Percentiles rank a stretch among this genome's conserved stretches.
Evolutionary conservation across 495 filamentous ascomycete genomes (phyloP).

Genomic region (Tuber umbilicatum): DNA sequence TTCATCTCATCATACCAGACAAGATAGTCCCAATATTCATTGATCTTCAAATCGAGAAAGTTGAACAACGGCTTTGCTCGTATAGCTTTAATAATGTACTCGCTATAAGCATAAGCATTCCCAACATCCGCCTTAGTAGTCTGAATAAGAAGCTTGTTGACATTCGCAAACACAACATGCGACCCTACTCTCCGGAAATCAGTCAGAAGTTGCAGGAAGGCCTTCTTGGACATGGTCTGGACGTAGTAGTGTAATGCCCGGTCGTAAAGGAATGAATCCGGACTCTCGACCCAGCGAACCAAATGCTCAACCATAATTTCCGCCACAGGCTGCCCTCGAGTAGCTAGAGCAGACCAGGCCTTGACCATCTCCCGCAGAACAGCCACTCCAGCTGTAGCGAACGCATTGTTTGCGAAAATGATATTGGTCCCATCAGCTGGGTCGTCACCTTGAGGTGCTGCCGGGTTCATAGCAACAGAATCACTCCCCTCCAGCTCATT

Average conservation of each 20-base stretch:
- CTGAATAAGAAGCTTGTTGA: conserved; percentile 83
- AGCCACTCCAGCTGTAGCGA: conserved; percentile 79
- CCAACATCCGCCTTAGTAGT: conserved; percentile 95
- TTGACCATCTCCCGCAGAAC: conserved; percentile 98
- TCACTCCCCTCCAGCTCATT: conserved; percentile 91
- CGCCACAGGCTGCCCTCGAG: conserved; percentile 82
- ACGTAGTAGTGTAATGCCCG: conserved; percentile 95
- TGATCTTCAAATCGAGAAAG: conserved; percentile 95
- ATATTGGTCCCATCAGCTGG: conserved; percentile 53
- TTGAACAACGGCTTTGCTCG: conserved; percentile 90
- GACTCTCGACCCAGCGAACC: conserved; percentile 91
- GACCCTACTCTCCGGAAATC: conserved; percentile 95
- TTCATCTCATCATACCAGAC: conserved; percentile 99
- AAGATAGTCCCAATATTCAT: conserved; percentile 98
- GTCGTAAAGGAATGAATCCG: conserved; percentile 89
- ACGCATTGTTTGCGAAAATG: conserved; percentile 82
- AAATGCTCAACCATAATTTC: conserved; percentile 97
- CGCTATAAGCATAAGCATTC: conserved; percentile 91
- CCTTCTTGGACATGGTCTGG: conserved; percentile 94
- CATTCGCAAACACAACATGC: conserved; percentile 81
- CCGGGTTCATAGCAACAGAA: conserved; percentile 71
- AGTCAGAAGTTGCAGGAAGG: conserved; percentile 91
- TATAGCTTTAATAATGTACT: conserved; percentile 96
- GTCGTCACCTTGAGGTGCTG: conserved; percentile 56
- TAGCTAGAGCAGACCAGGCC: conserved; percentile 94